These are phyloP conservation scores for Metschnikowia bowlesiae DNA, from an alignment of 805 yeast species.

Conservation along the genomic window DNA sequence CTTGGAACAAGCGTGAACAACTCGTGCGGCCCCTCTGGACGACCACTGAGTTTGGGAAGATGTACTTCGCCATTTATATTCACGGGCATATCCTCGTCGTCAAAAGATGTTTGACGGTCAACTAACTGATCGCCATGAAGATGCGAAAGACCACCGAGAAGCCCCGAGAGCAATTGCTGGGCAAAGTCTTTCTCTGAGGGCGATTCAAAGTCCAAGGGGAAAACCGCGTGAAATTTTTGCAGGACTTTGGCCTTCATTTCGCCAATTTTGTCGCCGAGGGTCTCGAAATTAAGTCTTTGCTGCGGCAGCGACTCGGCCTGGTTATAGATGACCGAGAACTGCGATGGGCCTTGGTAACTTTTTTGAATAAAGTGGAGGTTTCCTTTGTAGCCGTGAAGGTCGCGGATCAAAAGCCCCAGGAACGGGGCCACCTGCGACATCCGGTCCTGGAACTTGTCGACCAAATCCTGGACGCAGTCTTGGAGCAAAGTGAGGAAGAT, in stretches of 20 bases:
- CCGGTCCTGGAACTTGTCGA: constrained; percentile 21
- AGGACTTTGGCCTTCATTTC: constrained; percentile 40
- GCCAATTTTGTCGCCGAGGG: constrained; percentile 33
- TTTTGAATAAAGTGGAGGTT: constrained; percentile 79
- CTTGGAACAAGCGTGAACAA: constrained; percentile 86
- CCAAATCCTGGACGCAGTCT: constrained; percentile 56
- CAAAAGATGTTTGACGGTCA: constrained; percentile 63
- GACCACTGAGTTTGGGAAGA: constrained; percentile 43
- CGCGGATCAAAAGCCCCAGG: constrained; percentile 52
- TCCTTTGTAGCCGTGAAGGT: constrained; percentile 59
- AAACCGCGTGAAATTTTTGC: constrained; percentile 46
- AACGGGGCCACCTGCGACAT: constrained; percentile 38
- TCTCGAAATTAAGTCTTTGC: constrained; percentile 35
- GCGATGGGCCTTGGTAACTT: constrained; percentile 66
- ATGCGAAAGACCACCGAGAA: constrained; percentile 87
- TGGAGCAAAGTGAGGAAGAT: constrained; percentile 65
- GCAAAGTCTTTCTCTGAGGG: constrained; percentile 52
- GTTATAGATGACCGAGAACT: constrained; percentile 67
- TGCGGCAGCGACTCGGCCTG: constrained; percentile 35
- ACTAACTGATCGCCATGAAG: constrained; percentile 80
- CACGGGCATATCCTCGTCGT: constrained; percentile 64
- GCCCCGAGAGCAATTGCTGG: constrained; percentile 71
- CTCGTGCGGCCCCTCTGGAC: constrained; percentile 71
- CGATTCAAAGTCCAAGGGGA: constrained; percentile 54
- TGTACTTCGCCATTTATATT: constrained; percentile 20